Evolutionary conservation across 306 rosid genomes (phyloP), one percentile per base, ranked within the genome.

Genomic region (Vigna angularis): DNA sequence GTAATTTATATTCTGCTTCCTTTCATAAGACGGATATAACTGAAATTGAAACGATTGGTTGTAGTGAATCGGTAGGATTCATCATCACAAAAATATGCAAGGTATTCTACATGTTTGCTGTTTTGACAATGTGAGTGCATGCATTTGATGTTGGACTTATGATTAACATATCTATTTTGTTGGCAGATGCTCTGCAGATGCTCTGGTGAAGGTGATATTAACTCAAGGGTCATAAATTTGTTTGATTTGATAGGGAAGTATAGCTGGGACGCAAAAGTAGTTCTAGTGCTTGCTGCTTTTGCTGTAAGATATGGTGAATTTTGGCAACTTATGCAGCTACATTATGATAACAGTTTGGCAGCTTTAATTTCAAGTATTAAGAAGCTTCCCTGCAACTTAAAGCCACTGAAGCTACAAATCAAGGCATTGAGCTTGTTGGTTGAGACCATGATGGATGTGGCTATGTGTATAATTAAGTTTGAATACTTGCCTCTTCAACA

Each of bases 231-330:
- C 32, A 84, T 89, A 85, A 26, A 24, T 62, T 49, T 91, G 82
- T 86, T 91, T 86, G 91, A 87, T 76, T 74, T 83, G 77, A 84
- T 89, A 30, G 88, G 79, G 15, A 82, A 83, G 6, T 87, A 86
- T 62, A 83, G 82, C 14, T 89, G 92, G 90, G 96, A 82, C 71
- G 93, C 78, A 34, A 89, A 89, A 85, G 89, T 84, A 61, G 90
- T 75, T 47, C 48, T 89, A 70, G 86, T 88, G 5, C 85, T 91
- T n/a, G 78, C 96, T 49, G 87, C 93, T 62, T 87, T 89, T 36
- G 88, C 82, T 38, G 65, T 71, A 75, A 89, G 75, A 70, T 91
- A 89, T 50, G 93, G 90, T 16, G 83, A 91, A 81, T 79, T 87
- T 13, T 72, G 87, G 88, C 88, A 79, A 70, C 85, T 86, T 16